Base-by-base conservation (phyloP, 2,329 filamentous ascomycete genomes). In the Pestalotiopsis sp. region DNA sequence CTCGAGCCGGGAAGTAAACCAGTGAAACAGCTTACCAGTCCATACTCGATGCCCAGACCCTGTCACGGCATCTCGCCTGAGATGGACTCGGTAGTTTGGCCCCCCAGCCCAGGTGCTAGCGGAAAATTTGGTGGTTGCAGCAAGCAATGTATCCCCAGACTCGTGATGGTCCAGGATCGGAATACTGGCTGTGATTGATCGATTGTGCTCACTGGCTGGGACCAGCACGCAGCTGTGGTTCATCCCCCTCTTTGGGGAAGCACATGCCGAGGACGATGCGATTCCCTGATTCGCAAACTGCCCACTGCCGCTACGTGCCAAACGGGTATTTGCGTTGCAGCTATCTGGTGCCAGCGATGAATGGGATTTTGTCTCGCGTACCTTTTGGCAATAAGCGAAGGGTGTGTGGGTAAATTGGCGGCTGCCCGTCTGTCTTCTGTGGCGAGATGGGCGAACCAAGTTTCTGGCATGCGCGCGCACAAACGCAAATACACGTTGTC, bases 1-100 rank as follows among this genome's bases (percentile, higher is more conserved):
- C 40, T 36, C 45, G 38, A 60, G 65, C 52, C 65, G 52, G 65
- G 65, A 60, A 66, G 7, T 36, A 45, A 40, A 40, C 65, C 27
- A 59, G 25, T 49, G 65, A 25, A 45, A 49, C 45, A 31, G 63
- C 25, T 57, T 56, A 49, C 63, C 41, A 66, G 41, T 49, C 62
- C 41, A 45, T 17, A 38, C 62, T 49, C 27, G n/a, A n/a, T 58
- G 52, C 31, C 57, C 23, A 27, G 31, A 17, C 65, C 65, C 56
- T 59, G 52, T 66, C 65, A 20, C 65, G 65, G 65, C 65, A 66
- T 56, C 58, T 66, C 20, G 65, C 52, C 52, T 60, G 57, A 61
- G 65, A 66, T 66, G n/a, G 56, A 17, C 65, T 66, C 65, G 65
- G 65, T 66, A 66, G 57, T 36, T 66, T 59, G 38, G 7, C 23